Base-by-base conservation (phyloP, 2,329 filamentous ascomycete genomes). In the Fragosphaeria purpurea region DNA sequence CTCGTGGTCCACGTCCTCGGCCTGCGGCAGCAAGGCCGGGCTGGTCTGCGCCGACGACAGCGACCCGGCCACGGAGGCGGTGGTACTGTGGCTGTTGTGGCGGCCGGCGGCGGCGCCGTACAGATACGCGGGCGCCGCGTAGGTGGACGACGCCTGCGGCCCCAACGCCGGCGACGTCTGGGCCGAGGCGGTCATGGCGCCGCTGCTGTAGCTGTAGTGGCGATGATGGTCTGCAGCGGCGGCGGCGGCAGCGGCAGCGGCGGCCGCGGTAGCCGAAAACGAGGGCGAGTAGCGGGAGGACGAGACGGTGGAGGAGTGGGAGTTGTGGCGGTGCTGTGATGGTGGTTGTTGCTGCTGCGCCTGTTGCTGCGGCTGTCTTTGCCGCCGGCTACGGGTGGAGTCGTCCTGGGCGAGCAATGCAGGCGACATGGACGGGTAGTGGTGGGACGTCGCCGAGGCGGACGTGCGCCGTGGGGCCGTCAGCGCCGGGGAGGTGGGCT, bases 1-100 rank as follows among this genome's bases (percentile, higher is more conserved):
- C 64, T 93, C 88, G 54, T 89, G 83, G 55, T 86, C 81, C 5
- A 79, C 60, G 46, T 82, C 78, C 22, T 22, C 22, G 38, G 70
- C 69, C 60, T 79, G 75, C 0, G 80, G 77, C 22, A 67, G 61
- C 43, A 83, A 63, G 7, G 73, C 73, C 1, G 79, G 80, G 55
- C 79, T 82, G 6, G 82, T 80, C 53, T 81, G 62, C 1, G 76
- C 69, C 46, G 75, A 83, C 2, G 68, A 73, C 46, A 68, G 67
- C 40, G 62, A 56, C 9, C 38, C 48, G 3, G 47, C 49, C 45
- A 47, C 46, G 37, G 35, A 42, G n/a, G 42, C 33, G 7, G 30
- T n/a, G 33, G 38, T 40, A 11, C 44, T 38, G 32, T 33, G 34
- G 22, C 31, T 12, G 33, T 31, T 44, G 35, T 40, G 22, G 33